These are phyloP conservation scores for Agrocybe praecox DNA, from an alignment of 768 basidiomycete species.

Conservation along the genomic window DNA sequence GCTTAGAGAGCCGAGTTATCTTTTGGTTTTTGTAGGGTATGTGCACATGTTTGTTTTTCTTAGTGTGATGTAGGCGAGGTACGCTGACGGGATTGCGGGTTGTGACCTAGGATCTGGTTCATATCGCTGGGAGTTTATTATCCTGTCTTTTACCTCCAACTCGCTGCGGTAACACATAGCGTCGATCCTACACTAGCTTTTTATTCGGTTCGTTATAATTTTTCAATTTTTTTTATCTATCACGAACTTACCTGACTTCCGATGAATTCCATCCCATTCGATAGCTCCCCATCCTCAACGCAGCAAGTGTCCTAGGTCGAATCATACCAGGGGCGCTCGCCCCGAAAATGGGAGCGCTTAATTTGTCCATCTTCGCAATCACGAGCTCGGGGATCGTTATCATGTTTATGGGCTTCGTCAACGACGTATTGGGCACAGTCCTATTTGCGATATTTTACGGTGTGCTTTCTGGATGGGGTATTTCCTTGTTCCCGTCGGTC, in stretches of 20 bases:
- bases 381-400: not conserved
- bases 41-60: no score
- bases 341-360: not conserved
- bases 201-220: no score
- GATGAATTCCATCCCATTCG: no score
- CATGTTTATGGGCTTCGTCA: not conserved
- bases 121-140: constrained; percentile 1
- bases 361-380: not conserved
- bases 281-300: not conserved
- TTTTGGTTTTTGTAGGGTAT: constrained; percentile 2
- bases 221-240: no score
- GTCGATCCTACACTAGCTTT: no score
- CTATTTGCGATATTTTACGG: constrained; percentile 3
- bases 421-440: not conserved
- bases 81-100: no score
- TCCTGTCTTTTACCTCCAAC: constrained; percentile 4
- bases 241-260: no score
- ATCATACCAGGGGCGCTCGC: not conserved
- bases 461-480: not conserved
- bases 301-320: not conserved
- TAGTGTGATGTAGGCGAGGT: no score
- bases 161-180: not conserved
- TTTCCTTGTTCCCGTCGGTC: not conserved
- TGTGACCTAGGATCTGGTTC: no score
- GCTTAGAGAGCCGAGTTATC: constrained; percentile 5